phyloP scores from a whole-genome alignment of 139 green algal genomes.

The Pedinophyceae sp. region DNA sequence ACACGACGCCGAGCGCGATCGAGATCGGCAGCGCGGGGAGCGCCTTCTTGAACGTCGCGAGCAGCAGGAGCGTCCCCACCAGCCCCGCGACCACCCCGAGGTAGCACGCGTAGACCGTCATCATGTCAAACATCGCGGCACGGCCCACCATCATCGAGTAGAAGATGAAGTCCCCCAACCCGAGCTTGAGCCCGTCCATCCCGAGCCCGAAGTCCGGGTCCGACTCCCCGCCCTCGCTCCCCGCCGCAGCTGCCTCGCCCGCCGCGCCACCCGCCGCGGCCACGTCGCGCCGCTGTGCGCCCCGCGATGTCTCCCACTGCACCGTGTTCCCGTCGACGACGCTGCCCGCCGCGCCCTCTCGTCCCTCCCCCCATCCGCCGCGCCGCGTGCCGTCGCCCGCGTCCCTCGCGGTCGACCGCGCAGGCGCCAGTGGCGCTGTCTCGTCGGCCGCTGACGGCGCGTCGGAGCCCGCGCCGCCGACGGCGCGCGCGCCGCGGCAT shows the following conservation, averaged over 20 bases:
- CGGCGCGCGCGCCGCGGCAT: too few species aligned
- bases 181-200: constrained; percentile 69
- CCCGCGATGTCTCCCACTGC: too few species aligned
- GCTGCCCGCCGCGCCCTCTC: too few species aligned
- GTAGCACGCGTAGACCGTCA: constrained; percentile 65
- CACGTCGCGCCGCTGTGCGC: background rate
- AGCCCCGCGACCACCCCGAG: constrained; percentile 65
- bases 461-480: too few species aligned
- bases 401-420: too few species aligned
- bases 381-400: too few species aligned
- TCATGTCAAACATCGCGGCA: constrained; percentile 87
- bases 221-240: background rate
- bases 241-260: background rate
- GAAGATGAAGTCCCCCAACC: constrained; percentile 95
- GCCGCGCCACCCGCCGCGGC: background rate
- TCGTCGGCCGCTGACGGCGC: too few species aligned
- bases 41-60: constrained; percentile 60
- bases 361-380: too few species aligned
- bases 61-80: constrained; percentile 62
- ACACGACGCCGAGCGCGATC: constrained; percentile 71
- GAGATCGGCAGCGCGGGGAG: constrained; percentile 88
- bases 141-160: constrained; percentile 82
- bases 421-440: too few species aligned
- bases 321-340: too few species aligned
- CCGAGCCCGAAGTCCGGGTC: constrained; percentile 1